These are phyloP conservation scores for Peltaster fructicola DNA, from an alignment of 2,329 filamentous ascomycete species.

Conservation along the genomic window DNA sequence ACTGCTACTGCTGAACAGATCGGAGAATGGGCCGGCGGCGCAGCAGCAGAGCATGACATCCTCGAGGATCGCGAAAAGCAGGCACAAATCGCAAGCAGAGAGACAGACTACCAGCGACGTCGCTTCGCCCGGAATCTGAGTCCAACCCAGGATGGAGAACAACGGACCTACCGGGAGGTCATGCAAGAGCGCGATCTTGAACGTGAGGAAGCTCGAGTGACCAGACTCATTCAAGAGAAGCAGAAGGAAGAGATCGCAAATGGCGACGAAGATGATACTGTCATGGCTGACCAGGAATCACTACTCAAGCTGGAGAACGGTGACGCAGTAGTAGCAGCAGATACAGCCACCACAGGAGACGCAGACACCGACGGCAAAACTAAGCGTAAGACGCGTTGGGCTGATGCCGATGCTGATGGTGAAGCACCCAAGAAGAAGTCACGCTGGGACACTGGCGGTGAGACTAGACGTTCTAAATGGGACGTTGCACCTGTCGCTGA, in stretches of 20 bases:
- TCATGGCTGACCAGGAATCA: slow-evolving; percentile 43
- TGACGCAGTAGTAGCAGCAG: slow-evolving; percentile 51
- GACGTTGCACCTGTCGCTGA: slow-evolving; percentile 59
- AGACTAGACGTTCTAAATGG: slow-evolving; percentile 66
- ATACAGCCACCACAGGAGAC: slow-evolving; percentile 10
- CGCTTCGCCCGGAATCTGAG: slow-evolving; percentile 77
- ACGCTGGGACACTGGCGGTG: slow-evolving; percentile 52
- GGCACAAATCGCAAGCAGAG: slow-evolving; percentile 76
- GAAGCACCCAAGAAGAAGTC: slow-evolving; percentile 45
- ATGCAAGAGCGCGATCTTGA: slow-evolving; percentile 87
- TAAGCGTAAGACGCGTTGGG: slow-evolving; percentile 88
- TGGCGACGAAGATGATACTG: slow-evolving; percentile 55
- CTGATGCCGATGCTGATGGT: slow-evolving; percentile 9
- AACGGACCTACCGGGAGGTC: slow-evolving; percentile 69
- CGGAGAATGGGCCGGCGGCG: slow-evolving; percentile 80
- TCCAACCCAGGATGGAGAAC: slow-evolving; percentile 37
- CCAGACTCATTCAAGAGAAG: slow-evolving; percentile 62
- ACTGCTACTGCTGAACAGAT: slow-evolving; percentile 84
- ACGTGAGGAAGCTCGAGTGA: slow-evolving; percentile 78
- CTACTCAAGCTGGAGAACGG: slow-evolving; percentile 54
- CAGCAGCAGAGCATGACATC: slow-evolving; percentile 83
- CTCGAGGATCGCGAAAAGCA: slow-evolving; percentile 74
- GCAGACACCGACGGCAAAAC: slow-evolving; percentile 38
- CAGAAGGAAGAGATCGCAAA: slow-evolving; percentile 45
- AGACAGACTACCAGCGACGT: slow-evolving; percentile 95